Percentiles rank a stretch among this genome's conserved stretches.
Conservation (phyloP, 306 rosid species). For the Myrica gale region DNA sequence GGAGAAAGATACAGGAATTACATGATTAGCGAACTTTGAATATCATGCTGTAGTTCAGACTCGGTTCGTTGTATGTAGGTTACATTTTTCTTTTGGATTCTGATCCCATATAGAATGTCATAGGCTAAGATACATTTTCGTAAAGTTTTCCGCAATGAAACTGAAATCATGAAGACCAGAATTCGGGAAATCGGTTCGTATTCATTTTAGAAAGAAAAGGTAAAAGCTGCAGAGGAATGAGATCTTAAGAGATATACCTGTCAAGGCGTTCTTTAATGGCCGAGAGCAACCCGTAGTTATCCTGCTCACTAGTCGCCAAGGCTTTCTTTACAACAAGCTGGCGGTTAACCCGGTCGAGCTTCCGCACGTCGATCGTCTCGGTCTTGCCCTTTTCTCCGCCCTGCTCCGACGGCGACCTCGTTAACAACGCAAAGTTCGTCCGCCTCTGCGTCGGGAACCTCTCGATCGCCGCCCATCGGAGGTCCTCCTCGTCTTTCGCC, state of each 20-base stretch:
- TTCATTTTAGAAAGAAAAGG: too few species aligned
- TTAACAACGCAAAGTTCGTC: slow-evolving; percentile 50
- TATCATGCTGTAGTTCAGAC: too few species aligned
- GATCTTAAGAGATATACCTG: slow-evolving; percentile 27
- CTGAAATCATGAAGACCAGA: too few species aligned
- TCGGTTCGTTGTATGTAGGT: too few species aligned
- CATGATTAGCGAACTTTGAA: not conserved
- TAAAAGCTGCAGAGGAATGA: too few species aligned
- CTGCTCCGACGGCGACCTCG: slow-evolving; percentile 24
- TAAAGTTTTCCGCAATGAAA: not conserved
- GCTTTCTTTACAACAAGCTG: slow-evolving; percentile 73
- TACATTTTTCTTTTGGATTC: not conserved
- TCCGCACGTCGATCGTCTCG: slow-evolving; percentile 57
- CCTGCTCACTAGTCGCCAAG: slow-evolving; percentile 70
- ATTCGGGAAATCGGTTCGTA: too few species aligned
- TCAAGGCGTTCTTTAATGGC: slow-evolving; percentile 74
- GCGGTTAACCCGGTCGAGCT: slow-evolving; percentile 50
- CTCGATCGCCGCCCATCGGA: slow-evolving; percentile 68
- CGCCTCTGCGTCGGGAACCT: slow-evolving; percentile 61
- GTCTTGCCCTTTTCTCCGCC: not conserved
- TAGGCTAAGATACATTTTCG: not conserved
- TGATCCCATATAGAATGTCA: not conserved
- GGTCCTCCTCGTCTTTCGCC: slow-evolving; percentile 63
- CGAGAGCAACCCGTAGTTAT: slow-evolving; percentile 57
- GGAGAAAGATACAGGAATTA: not conserved